Base-by-base conservation (phyloP, 345 rosid genomes). In the Populus davidiana region DNA sequence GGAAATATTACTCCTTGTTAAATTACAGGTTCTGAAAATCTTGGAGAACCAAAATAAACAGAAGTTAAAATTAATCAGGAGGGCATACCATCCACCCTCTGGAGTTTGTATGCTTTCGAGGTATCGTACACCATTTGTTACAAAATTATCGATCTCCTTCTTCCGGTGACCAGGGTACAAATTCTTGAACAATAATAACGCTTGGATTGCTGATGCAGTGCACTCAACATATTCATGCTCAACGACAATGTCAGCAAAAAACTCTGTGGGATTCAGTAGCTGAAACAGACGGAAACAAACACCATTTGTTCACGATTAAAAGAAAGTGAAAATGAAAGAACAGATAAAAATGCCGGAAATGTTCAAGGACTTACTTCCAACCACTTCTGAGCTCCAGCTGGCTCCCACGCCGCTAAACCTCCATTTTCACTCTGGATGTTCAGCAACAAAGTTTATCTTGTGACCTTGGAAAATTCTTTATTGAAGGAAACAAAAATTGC, bases 251-350 rank as follows among this genome's bases (percentile, higher is more conserved):
- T 85, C 82, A 1, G 75, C 80, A 0, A 86, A 65, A 67, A 86
- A 80, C 21, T 91, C 93, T n/a, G 83, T 79, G 1, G 94, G 91
- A 72, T 91, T 88, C 1, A 89, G 83, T 27, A 86, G 49, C 91
- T 90, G 79, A 62, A 27, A 44, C 11, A 36, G 35, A 5, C 4
- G 20, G 21, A 18, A 18, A 2, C 50, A 20, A 72, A 54, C 20
- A 54, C 33, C 18, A 16, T 3, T 25, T 36, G 31, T 5, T 29
- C 7, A 49, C 9, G 27, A 20, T 29, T 9, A 75, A 29, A 66
- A 10, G 6, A 18, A 10, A 41, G 41, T 20, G 9, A 49, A 10
- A 8, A 33, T 8, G 20, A 2, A 36, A n/a, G 14, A 29, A 16
- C 23, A 1, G 27, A 75, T n/a, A 13, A 47, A 47, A 47, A 1